Percentiles rank a stretch among this genome's conserved stretches.
Conservation (phyloP, 2,329 filamentous ascomycete species). For the Shiraia sp. region DNA sequence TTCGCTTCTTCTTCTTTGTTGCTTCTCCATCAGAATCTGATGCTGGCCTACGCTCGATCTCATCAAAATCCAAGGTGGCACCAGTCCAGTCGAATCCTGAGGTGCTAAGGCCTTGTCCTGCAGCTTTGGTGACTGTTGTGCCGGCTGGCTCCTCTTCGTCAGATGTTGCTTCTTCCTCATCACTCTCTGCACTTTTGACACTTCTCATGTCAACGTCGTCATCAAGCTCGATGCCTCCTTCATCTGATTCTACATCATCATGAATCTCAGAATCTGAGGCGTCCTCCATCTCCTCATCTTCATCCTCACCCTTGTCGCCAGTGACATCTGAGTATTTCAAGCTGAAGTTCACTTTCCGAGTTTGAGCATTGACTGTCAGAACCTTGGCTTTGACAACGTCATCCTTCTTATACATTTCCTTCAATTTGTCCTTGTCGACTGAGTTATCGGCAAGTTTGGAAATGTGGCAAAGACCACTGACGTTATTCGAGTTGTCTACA, state of each 20-base stretch:
- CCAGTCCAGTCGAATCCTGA: slow-evolving; percentile 89
- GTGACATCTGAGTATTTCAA: slow-evolving; percentile 92
- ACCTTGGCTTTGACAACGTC: slow-evolving; percentile 93
- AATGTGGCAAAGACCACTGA: slow-evolving; percentile 91
- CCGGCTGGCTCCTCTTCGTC: slow-evolving; percentile 41
- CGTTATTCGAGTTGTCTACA: slow-evolving; percentile 81
- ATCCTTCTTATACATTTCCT: slow-evolving; percentile 84
- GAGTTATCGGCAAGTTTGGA: slow-evolving; percentile 86
- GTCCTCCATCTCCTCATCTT: slow-evolving; percentile 44
- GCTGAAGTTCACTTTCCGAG: slow-evolving; percentile 83
- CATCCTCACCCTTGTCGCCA: slow-evolving; percentile 51
- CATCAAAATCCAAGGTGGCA: slow-evolving; percentile 55
- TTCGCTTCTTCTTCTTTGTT: slow-evolving; percentile 66
- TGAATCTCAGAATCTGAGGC: slow-evolving; percentile 33
- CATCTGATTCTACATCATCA: slow-evolving; percentile 47
- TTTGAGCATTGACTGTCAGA: slow-evolving; percentile 73
- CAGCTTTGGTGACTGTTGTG: slow-evolving; percentile 19
- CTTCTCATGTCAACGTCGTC: slow-evolving; percentile 51
- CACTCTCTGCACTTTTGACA: slow-evolving; percentile 44
- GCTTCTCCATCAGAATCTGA: slow-evolving; percentile 57
- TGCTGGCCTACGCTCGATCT: slow-evolving; percentile 59
- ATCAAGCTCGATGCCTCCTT: slow-evolving; percentile 44
- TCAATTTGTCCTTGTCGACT: slow-evolving; percentile 85
- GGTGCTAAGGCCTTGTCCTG: slow-evolving; percentile 63
- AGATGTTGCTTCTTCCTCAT: slow-evolving; percentile 45